Percentiles rank a stretch among this genome's conserved stretches.
phyloP scores from a whole-genome alignment of 768 basidiomycete species.

The Hypholoma fasciculare region DNA sequence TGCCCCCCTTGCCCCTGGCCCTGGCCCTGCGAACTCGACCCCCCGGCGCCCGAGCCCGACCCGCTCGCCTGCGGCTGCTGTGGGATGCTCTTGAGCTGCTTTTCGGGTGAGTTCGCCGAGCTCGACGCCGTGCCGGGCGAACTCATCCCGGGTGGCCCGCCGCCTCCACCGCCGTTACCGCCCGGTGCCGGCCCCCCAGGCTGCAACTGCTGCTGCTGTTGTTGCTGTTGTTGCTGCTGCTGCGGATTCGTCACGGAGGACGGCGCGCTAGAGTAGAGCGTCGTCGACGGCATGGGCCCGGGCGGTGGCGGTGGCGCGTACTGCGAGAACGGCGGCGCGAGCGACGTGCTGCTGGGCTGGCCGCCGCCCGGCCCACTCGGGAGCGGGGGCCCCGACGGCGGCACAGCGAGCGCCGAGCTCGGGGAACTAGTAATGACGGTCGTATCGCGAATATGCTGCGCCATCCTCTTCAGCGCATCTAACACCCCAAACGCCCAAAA shows the following conservation, averaged over 20 bases:
- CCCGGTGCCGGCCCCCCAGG: conserved; percentile 19
- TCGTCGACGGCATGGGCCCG: background rate
- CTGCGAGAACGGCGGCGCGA: background rate
- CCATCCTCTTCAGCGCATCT: background rate
- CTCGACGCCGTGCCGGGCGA: conserved; percentile 54
- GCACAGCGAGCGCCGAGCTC: too few species aligned
- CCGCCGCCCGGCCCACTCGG: background rate
- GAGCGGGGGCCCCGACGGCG: background rate
- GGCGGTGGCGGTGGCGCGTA: background rate
- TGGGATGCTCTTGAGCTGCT: conserved; percentile 62
- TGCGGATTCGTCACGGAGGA: conserved; percentile 46
- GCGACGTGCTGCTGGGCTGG: background rate
- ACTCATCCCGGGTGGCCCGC: conserved; percentile 22
- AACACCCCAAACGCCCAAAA: background rate
- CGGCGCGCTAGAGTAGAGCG: conserved; percentile 30
- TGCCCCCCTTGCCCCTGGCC: too few species aligned
- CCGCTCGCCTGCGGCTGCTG: conserved; percentile 15
- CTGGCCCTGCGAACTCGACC: background rate
- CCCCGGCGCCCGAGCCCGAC: background rate
- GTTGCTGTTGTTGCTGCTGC: conserved; percentile 22
- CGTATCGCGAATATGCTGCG: background rate
- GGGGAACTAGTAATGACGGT: background rate
- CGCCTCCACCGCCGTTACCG: conserved; percentile 12
- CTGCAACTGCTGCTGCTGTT: background rate
- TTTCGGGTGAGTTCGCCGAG: conserved; percentile 56